Conservation (phyloP, 345 rosid species). For the Psidium guajava region DNA sequence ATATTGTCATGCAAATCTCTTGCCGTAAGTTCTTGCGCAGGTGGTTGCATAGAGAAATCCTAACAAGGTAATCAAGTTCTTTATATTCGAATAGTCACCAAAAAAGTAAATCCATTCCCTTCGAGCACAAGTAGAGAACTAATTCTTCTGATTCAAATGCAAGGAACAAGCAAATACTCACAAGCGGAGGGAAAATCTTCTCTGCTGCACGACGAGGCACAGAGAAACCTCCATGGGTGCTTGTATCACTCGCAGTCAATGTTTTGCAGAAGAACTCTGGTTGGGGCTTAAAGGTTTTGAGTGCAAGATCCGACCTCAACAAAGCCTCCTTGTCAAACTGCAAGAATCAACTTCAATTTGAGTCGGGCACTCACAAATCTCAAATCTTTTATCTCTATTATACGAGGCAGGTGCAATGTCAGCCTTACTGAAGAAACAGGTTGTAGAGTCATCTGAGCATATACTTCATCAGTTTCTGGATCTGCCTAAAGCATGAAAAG, state of each 20-base stretch:
- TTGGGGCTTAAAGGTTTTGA: constrained; percentile 56
- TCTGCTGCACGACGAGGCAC: constrained; percentile 98
- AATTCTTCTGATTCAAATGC: background rate
- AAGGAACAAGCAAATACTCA: constrained; percentile 8
- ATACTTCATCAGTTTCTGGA: constrained; percentile 91
- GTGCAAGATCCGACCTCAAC: constrained; percentile 82
- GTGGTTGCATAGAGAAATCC: constrained; percentile 96
- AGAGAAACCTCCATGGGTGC: constrained; percentile 98
- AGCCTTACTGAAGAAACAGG: constrained; percentile 62
- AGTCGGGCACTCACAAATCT: background rate
- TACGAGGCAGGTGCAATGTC: background rate
- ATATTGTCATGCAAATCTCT: constrained; percentile 79
- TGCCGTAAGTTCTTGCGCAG: constrained; percentile 84
- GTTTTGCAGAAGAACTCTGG: constrained; percentile 93
- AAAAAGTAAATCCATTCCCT: background rate
- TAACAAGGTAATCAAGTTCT: constrained; percentile 12
- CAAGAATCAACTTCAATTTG: constrained; percentile 1
- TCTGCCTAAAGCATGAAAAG: constrained; percentile 59
- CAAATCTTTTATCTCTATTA: background rate
- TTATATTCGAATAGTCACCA: background rate
- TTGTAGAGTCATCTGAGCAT: constrained; percentile 95
- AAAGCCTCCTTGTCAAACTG: constrained; percentile 91
- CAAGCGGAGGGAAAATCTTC: constrained; percentile 87
- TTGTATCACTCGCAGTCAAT: constrained; percentile 93
- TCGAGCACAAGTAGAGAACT: background rate